Conservation (phyloP, 1,284 basidiomycete genomes). For the Neonothopanus nambi region DNA sequence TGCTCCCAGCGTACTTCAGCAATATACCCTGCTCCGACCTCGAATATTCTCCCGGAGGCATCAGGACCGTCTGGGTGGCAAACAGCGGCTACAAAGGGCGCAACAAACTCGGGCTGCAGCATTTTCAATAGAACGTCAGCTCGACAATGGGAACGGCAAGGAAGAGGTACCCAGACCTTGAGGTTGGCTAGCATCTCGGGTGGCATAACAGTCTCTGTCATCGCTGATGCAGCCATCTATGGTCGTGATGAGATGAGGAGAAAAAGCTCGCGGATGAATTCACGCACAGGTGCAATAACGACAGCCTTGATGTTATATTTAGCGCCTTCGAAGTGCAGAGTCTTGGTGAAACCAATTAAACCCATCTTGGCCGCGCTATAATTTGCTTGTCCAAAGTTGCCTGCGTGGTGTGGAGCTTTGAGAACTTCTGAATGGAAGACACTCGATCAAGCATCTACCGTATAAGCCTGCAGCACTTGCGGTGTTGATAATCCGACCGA, state of each 20-base stretch:
- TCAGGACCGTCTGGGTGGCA: constrained; percentile 81
- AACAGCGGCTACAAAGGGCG: constrained; percentile 84
- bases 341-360: constrained; percentile 88
- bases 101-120: constrained; percentile 84
- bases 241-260: constrained; percentile 7
- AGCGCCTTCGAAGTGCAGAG: constrained; percentile 86
- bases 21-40: constrained; percentile 92
- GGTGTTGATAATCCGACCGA: constrained; percentile 92
- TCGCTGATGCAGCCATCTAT: constrained; percentile 88
- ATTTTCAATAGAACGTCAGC: constrained; percentile 5
- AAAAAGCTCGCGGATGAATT: background rate
- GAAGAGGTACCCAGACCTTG: constrained; percentile 53
- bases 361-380: constrained; percentile 91
- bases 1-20: constrained; percentile 95
- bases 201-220: constrained; percentile 96
- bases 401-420: constrained; percentile 40
- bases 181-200: constrained; percentile 94
- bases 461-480: constrained; percentile 86
- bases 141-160: constrained; percentile 2
- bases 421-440: background rate
- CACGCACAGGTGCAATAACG: constrained; percentile 84
- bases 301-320: constrained; percentile 93
- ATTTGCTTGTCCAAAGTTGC: constrained; percentile 97
- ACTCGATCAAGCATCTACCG: constrained; percentile 42
- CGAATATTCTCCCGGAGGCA: constrained; percentile 87